These are phyloP conservation scores for Backusella parvicylindrica DNA, from an alignment of 192 early-diverging fungal genomes.

Conservation along the genomic window DNA sequence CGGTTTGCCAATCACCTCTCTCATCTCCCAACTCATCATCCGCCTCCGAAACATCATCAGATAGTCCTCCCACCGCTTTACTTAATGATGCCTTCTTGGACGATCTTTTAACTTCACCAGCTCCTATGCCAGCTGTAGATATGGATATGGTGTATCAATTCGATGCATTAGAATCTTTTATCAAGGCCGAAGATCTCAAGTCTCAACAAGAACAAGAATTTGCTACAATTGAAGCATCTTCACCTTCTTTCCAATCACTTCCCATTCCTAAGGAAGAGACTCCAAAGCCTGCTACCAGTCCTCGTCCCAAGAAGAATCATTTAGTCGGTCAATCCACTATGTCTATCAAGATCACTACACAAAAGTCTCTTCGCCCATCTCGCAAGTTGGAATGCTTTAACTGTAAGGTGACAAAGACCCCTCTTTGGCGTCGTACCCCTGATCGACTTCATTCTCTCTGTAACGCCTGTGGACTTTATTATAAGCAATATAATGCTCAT, in stretches of 20 bases:
- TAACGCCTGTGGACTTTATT: constrained; percentile 77
- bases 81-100: constrained; percentile 23
- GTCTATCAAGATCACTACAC: constrained; percentile 31
- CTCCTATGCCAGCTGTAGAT: neutral
- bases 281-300: neutral
- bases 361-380: constrained; percentile 43
- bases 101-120: neutral
- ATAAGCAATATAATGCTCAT: constrained; percentile 59
- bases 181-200: constrained; percentile 11
- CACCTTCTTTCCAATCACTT: neutral
- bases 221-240: neutral
- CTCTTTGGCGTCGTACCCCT: constrained; percentile 76
- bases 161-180: constrained; percentile 10
- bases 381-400: constrained; percentile 65
- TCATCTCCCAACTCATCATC: constrained; percentile 18
- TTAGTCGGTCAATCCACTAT: constrained; percentile 30
- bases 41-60: constrained; percentile 16
- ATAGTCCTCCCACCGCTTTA: constrained; percentile 27
- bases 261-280: neutral
- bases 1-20: constrained; percentile 3
- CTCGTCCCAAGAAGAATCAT: constrained; percentile 22
- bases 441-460: constrained; percentile 78
- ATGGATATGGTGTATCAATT: constrained; percentile 15
- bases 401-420: constrained; percentile 72
- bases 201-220: neutral